Conservation (phyloP, 2,329 filamentous ascomycete genomes). For the Metarhizium sp. region DNA sequence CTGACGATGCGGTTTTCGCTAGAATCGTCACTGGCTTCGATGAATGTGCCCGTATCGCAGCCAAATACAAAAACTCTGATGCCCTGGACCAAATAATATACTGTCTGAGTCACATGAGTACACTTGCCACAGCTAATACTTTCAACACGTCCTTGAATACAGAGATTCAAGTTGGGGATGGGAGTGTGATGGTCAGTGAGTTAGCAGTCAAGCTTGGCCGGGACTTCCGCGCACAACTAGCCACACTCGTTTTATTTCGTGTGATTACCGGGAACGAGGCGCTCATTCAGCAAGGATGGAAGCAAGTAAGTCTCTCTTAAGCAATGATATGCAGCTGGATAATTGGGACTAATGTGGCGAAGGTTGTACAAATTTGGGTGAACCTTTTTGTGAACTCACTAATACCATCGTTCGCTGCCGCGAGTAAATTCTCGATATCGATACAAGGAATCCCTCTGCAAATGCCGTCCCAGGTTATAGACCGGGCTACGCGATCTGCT, state of each 20-base stretch:
- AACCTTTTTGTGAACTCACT: constrained; percentile 96
- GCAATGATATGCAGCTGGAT: neutral
- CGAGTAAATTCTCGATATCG: constrained; percentile 54
- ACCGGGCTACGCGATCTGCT: constrained; percentile 66
- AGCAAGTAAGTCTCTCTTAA: constrained; percentile 48
- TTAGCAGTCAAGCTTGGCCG: constrained; percentile 91
- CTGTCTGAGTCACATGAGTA: constrained; percentile 84
- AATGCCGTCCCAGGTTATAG: constrained; percentile 84
- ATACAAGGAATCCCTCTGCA: constrained; percentile 81
- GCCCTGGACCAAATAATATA: constrained; percentile 89
- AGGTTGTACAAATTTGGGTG: constrained; percentile 85
- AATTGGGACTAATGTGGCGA: constrained; percentile 14
- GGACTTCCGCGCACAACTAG: constrained; percentile 87
- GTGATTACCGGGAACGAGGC: constrained; percentile 80
- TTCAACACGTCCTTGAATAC: constrained; percentile 88
- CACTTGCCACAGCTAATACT: constrained; percentile 63
- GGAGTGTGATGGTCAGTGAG: constrained; percentile 97
- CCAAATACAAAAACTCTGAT: constrained; percentile 72
- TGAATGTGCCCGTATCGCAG: constrained; percentile 88
- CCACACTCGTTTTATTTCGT: constrained; percentile 89
- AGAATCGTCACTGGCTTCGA: constrained; percentile 91
- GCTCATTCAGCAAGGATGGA: constrained; percentile 69
- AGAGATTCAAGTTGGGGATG: constrained; percentile 84
- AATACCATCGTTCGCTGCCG: constrained; percentile 67
- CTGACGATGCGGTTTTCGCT: constrained; percentile 90